Conservation (phyloP, 495 filamentous ascomycete species). For the Aspergillus biplanus region DNA sequence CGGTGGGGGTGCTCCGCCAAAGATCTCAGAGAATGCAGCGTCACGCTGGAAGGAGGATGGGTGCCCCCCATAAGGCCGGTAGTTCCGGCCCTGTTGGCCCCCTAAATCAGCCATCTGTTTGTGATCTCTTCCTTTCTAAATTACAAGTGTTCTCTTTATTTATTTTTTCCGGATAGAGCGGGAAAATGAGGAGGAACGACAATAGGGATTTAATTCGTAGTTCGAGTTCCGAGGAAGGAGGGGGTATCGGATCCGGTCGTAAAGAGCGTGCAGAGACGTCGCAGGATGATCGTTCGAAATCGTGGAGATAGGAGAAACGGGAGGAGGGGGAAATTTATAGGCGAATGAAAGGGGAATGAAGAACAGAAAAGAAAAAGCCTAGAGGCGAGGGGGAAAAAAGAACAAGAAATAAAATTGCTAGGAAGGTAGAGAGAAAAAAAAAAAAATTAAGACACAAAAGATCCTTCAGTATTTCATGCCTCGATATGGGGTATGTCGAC, state of each 20-base stretch:
- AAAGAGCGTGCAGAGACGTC: slow-evolving; percentile 45
- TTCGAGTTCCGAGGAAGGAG: slow-evolving; percentile 5
- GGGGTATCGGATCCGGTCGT: slow-evolving; percentile 43
- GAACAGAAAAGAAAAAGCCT: slow-evolving; percentile 17
- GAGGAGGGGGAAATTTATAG: slow-evolving; percentile 26
- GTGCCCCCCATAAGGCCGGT: slow-evolving; percentile 66
- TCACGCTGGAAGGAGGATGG: slow-evolving; percentile 80
- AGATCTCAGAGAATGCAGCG: slow-evolving; percentile 95
- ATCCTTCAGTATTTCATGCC: slow-evolving; percentile 38
- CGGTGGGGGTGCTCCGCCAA: slow-evolving; percentile 82
- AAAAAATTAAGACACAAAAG: slow-evolving; percentile 26
- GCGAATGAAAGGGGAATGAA: slow-evolving; percentile 25
- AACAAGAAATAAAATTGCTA: slow-evolving; percentile 26
- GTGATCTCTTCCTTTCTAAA: slow-evolving; percentile 12
- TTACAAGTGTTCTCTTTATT: slow-evolving; percentile 7
- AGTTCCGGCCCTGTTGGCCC: slow-evolving; percentile 71
- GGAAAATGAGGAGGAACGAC: slow-evolving; percentile 6
- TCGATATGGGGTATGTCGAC: slow-evolving; percentile 26
- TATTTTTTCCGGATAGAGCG: slow-evolving; percentile 11
- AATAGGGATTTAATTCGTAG: slow-evolving; percentile 9
- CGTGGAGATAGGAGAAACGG: slow-evolving; percentile 36
- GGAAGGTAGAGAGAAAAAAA: slow-evolving; percentile 16
- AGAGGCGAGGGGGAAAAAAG: slow-evolving; percentile 19
- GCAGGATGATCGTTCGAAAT: slow-evolving; percentile 43
- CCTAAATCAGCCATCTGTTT: slow-evolving; percentile 79